Percentiles rank a stretch among this genome's conserved stretches.
phyloP scores from a whole-genome alignment of 345 rosid species.

The Raphanus sativus region DNA sequence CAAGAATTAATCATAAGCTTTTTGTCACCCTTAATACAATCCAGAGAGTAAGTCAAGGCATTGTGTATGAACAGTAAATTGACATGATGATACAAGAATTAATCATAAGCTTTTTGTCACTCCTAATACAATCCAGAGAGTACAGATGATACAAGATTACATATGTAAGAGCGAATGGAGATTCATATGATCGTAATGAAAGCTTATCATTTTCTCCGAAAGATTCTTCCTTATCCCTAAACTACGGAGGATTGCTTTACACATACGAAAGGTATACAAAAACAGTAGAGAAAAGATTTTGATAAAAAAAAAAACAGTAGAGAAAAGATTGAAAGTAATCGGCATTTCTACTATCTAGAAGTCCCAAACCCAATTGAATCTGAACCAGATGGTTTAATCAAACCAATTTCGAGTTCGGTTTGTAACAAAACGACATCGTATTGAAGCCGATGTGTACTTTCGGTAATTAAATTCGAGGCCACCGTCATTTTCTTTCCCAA shows the following conservation, averaged over 20 bases:
- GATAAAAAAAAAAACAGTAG: too few relatives aligned
- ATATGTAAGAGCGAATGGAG: too few relatives aligned
- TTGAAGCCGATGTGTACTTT: neutral
- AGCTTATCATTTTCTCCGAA: neutral
- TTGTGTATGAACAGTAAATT: too few relatives aligned
- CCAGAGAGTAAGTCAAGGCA: too few relatives aligned
- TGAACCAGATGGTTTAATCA: neutral
- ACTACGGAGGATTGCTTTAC: constrained; percentile 7
- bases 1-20: too few relatives aligned
- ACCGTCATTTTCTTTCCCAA: neutral
- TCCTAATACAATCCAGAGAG: too few relatives aligned
- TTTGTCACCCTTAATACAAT: too few relatives aligned
- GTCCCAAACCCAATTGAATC: neutral
- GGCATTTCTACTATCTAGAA: neutral
- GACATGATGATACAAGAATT: too few relatives aligned
- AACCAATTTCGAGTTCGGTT: constrained; percentile 2
- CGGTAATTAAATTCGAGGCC: neutral
- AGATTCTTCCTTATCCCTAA: neutral
- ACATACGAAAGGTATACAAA: constrained; percentile 2
- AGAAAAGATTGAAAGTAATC: too few relatives aligned
- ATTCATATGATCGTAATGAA: too few relatives aligned
- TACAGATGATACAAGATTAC: too few relatives aligned
- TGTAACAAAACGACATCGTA: neutral
- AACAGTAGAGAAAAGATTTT: neutral
- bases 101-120: too few relatives aligned